Conservation (phyloP, 441 rosid genomes). For the Pelargonium myrrhifolium region DNA sequence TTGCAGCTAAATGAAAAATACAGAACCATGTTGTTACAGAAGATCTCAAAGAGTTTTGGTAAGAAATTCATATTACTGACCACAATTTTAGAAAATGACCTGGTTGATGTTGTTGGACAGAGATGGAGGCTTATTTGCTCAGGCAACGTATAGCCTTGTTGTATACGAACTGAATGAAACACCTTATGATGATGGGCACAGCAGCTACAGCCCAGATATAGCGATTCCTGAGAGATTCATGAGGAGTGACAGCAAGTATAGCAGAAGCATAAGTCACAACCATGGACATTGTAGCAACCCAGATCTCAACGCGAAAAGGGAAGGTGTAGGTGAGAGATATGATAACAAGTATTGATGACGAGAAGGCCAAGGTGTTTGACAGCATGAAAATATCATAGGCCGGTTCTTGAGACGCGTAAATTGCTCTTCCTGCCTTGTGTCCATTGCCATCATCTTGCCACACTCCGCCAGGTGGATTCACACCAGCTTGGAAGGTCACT, state of each 20-base stretch:
- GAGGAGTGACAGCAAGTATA: neutral
- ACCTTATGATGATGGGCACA: neutral
- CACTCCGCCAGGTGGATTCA: conserved; percentile 14
- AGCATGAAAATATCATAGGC: conserved; percentile 1
- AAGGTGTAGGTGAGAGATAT: too few species aligned
- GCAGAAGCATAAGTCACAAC: neutral
- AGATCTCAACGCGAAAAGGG: neutral
- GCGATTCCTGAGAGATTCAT: too few species aligned
- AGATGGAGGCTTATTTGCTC: neutral
- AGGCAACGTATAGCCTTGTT: neutral
- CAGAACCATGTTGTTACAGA: too few species aligned
- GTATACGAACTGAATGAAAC: neutral
- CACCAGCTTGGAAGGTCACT: conserved; percentile 11
- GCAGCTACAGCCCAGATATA: neutral
- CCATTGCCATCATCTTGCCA: conserved; percentile 15
- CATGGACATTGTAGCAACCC: neutral
- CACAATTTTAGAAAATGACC: too few species aligned
- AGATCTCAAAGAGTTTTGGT: too few species aligned
- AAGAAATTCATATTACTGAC: too few species aligned
- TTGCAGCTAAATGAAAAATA: too few species aligned
- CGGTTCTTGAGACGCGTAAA: conserved; percentile 4
- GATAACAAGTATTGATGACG: neutral
- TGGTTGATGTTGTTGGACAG: too few species aligned
- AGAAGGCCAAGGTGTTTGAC: neutral
- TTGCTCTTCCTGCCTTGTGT: conserved; percentile 15